Conservation (phyloP, 176 grass and related monocot genomes). For the Hsuehochloa calcarea region DNA sequence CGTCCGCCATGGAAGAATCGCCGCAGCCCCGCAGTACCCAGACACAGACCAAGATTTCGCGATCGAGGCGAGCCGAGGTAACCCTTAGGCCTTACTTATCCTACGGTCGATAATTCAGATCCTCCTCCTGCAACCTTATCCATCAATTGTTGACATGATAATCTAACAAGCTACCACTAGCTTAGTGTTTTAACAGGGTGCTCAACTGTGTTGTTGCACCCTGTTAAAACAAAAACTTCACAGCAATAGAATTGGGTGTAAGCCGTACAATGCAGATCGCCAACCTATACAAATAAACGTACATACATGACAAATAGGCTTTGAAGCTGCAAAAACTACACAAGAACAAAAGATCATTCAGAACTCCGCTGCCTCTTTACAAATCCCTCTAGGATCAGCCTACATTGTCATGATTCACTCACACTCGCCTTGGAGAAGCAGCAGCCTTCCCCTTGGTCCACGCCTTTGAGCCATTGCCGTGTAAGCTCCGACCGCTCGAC, state of each 20-base stretch:
- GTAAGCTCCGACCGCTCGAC: constrained; percentile 22
- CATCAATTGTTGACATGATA: too few relatives aligned
- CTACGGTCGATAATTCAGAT: too few relatives aligned
- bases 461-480: constrained; percentile 28
- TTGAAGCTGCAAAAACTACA: constrained; percentile 1
- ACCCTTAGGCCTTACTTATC: too few relatives aligned
- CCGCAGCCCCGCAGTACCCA: too few relatives aligned
- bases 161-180: too few relatives aligned
- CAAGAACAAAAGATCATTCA: constrained; percentile 16
- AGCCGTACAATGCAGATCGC: constrained; percentile 8
- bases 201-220: too few relatives aligned
- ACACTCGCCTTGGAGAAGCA: constrained; percentile 15
- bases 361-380: constrained; percentile 36
- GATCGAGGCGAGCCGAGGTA: too few relatives aligned
- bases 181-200: too few relatives aligned
- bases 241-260: neutral
- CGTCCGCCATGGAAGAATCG: too few relatives aligned
- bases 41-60: too few relatives aligned
- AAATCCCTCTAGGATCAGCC: constrained; percentile 36
- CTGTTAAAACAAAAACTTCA: neutral
- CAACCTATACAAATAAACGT: neutral
- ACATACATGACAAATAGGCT: neutral
- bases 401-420: constrained; percentile 20
- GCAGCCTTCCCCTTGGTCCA: constrained; percentile 16
- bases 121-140: too few relatives aligned